These are phyloP conservation scores for Andrographis paniculata DNA, from an alignment of 305 asterid species.

Conservation along the genomic window DNA sequence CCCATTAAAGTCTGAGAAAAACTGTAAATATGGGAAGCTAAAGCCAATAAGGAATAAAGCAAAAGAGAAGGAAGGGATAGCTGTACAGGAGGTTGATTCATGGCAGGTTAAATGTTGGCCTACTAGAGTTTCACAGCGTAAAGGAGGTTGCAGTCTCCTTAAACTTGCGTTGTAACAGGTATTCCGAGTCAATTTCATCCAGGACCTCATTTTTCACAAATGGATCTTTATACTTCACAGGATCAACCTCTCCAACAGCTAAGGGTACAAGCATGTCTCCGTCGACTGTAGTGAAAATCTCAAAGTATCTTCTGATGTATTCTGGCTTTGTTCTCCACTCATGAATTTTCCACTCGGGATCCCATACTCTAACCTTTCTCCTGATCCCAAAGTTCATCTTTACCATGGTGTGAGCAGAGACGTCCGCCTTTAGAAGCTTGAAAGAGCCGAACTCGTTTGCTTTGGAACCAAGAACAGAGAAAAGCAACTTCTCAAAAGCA, in stretches of 20 bases:
- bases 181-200: too few relatives aligned
- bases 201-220: too few relatives aligned
- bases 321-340: constrained; percentile 79
- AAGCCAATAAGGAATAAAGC: too few relatives aligned
- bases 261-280: constrained; percentile 72
- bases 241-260: constrained; percentile 63
- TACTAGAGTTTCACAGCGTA: too few relatives aligned
- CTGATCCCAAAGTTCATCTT: constrained; percentile 78
- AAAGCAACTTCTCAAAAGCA: constrained; percentile 67
- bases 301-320: constrained; percentile 64
- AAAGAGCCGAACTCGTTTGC: constrained; percentile 62
- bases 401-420: constrained; percentile 68
- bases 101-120: too few relatives aligned
- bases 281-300: constrained; percentile 80
- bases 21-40: too few relatives aligned
- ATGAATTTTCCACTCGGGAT: constrained; percentile 34
- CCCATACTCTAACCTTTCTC: constrained; percentile 55
- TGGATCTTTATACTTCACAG: constrained; percentile 53
- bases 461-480: constrained; percentile 58
- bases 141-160: too few relatives aligned
- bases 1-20: too few relatives aligned
- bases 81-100: too few relatives aligned
- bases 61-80: too few relatives aligned
- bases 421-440: constrained; percentile 71
- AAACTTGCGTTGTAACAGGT: too few relatives aligned